phyloP scores from a whole-genome alignment of 2,329 filamentous ascomycete genomes.

The Hypomyces perniciosus region DNA sequence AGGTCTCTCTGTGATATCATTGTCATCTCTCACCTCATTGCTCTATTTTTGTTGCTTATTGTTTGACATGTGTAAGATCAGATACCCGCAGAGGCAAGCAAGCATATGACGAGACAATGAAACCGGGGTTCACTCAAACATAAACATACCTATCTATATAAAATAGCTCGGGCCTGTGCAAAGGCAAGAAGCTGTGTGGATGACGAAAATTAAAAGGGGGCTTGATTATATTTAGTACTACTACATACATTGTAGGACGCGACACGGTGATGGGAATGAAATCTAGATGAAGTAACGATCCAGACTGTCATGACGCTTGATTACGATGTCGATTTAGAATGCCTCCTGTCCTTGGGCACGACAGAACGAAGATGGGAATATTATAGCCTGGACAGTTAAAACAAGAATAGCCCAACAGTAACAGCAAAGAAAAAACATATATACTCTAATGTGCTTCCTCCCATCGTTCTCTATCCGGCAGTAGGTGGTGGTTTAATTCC shows the following conservation, averaged over 20 bases:
- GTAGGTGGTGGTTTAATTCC: neutral
- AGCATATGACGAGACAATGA: slow-evolving; percentile 6
- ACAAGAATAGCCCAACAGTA: slow-evolving; percentile 9
- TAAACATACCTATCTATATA: no score
- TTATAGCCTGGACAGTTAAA: neutral
- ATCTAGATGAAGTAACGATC: no score
- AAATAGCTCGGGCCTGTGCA: no score
- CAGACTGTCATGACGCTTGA: no score
- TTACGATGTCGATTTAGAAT: no score
- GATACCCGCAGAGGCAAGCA: slow-evolving; percentile 13
- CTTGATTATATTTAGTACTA: no score
- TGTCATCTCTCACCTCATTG: slow-evolving; percentile 4
- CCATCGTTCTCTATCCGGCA: slow-evolving; percentile 13
- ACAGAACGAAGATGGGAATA: no score
- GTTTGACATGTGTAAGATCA: slow-evolving; percentile 12
- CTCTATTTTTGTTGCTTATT: slow-evolving; percentile 5
- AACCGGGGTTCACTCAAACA: neutral
- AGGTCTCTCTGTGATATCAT: slow-evolving; percentile 9
- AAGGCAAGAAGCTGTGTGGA: no score
- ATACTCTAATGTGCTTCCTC: slow-evolving; percentile 8
- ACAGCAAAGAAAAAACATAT: slow-evolving; percentile 10
- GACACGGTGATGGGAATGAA: neutral
- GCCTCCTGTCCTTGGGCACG: no score
- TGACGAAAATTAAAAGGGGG: no score
- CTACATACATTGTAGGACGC: no score